Conservation (phyloP, 768 basidiomycete genomes). For the Boletus rufocinnamomeus region DNA sequence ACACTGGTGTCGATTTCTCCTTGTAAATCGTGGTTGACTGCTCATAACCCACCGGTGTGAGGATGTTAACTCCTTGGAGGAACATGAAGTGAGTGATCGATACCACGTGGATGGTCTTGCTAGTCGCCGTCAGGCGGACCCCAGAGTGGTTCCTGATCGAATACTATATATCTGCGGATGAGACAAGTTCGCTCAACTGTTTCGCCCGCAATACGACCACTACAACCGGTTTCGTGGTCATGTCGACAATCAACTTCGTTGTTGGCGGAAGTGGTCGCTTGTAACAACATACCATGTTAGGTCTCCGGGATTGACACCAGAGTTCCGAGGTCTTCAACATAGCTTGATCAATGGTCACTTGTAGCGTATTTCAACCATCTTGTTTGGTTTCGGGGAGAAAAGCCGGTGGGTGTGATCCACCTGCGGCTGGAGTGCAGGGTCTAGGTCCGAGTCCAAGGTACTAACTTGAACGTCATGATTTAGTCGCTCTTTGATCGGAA, state of each 20-base stretch:
- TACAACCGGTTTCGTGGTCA: neutral
- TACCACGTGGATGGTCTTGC: neutral
- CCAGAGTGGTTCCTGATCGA: neutral
- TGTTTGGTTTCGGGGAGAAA: neutral
- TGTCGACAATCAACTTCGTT: neutral
- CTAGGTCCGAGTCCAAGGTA: neutral
- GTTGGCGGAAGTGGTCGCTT: neutral
- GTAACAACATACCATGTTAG: neutral
- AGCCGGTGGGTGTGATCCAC: neutral
- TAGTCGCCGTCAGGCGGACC: neutral
- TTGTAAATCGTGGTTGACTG: neutral
- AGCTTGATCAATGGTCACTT: neutral
- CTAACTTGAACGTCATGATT: neutral
- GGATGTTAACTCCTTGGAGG: neutral
- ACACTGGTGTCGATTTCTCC: neutral
- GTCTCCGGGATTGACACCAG: neutral
- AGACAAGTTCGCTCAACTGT: too few relatives aligned
- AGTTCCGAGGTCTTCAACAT: neutral
- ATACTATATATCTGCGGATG: neutral
- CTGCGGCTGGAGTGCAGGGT: too few relatives aligned
- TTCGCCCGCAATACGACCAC: neutral
- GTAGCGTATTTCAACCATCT: neutral
- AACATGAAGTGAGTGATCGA: neutral
- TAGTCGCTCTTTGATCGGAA: neutral
- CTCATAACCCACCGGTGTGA: neutral